These are phyloP conservation scores for Hypoxylon fragiforme DNA, from an alignment of 495 filamentous ascomycete genomes.

Conservation along the genomic window DNA sequence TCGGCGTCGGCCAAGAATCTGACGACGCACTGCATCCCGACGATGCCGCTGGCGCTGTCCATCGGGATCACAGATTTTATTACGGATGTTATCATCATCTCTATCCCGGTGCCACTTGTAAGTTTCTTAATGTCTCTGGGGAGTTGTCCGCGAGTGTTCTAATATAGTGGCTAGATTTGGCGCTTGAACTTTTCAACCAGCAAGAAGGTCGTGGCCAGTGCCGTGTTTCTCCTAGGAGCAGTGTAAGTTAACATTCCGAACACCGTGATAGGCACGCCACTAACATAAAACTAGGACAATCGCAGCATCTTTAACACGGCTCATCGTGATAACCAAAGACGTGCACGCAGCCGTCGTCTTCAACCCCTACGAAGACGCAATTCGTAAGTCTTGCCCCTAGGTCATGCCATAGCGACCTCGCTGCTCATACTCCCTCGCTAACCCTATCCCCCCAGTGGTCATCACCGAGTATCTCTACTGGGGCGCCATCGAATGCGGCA, in stretches of 20 bases:
- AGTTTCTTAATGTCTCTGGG: background rate
- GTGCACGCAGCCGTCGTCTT: slow-evolving; percentile 5
- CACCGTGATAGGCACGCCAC: background rate
- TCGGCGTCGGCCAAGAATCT: background rate
- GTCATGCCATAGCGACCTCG: no score
- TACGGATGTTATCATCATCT: slow-evolving; percentile 30
- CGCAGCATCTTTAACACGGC: slow-evolving; percentile 25
- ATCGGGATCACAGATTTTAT: slow-evolving; percentile 29
- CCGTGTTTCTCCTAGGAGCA: slow-evolving; percentile 31
- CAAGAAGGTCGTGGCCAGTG: slow-evolving; percentile 26
- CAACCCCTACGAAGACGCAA: slow-evolving; percentile 23
- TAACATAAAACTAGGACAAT: slow-evolving; percentile 17
- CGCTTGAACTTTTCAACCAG: slow-evolving; percentile 19
- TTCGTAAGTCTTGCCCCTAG: slow-evolving; percentile 12
- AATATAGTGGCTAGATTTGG: slow-evolving; percentile 32
- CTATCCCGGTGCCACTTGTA: slow-evolving; percentile 34
- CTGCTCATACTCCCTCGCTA: no score
- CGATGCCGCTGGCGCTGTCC: slow-evolving; percentile 11
- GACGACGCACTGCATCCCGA: slow-evolving; percentile 19
- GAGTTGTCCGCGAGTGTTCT: background rate
- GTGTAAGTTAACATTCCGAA: slow-evolving; percentile 14
- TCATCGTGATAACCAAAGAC: slow-evolving; percentile 14
- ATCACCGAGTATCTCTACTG: slow-evolving; percentile 32
- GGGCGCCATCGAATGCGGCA: slow-evolving; percentile 31
- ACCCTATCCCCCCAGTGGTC: slow-evolving; percentile 11